Conservation (phyloP, 768 basidiomycete genomes). For the Rhodotorula babjevae region DNA sequence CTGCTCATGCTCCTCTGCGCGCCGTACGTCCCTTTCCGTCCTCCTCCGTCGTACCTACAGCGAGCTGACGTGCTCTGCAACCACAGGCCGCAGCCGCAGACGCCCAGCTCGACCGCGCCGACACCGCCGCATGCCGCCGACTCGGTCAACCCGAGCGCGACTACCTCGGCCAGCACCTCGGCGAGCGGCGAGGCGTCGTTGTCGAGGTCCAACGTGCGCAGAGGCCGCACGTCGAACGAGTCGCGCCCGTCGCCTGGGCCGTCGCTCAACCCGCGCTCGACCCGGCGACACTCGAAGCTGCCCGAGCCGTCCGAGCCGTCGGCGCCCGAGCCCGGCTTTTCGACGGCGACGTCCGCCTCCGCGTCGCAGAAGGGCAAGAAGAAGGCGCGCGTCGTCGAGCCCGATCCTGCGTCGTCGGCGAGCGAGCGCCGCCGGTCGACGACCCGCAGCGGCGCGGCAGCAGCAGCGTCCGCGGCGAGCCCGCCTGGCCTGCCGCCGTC, state of each 20-base stretch:
- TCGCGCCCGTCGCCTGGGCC: neutral
- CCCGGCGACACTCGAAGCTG: conserved; percentile 7
- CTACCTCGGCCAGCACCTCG: neutral
- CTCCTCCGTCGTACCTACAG: too few relatives aligned
- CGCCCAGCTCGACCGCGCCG: neutral
- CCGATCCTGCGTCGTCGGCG: neutral
- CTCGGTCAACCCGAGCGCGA: neutral
- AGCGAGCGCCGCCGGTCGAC: neutral
- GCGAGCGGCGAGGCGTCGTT: neutral
- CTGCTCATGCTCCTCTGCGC: conserved; percentile 2
- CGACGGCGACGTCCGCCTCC: neutral
- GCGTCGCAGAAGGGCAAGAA: neutral
- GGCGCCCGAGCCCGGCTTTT: too few relatives aligned
- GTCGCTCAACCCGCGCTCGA: conserved; percentile 7
- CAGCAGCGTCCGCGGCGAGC: neutral
- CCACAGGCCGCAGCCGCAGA: neutral
- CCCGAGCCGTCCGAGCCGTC: neutral
- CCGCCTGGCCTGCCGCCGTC: too few relatives aligned
- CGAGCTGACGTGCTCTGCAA: too few relatives aligned
- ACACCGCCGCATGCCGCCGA: neutral
- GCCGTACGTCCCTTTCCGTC: conserved; percentile 3
- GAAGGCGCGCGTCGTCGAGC: conserved; percentile 8
- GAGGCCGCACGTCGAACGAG: neutral
- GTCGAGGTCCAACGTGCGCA: neutral
- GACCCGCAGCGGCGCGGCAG: too few relatives aligned